These are phyloP conservation scores for Bacidia gigantensis DNA, from an alignment of 495 filamentous ascomycete species.

Conservation along the genomic window DNA sequence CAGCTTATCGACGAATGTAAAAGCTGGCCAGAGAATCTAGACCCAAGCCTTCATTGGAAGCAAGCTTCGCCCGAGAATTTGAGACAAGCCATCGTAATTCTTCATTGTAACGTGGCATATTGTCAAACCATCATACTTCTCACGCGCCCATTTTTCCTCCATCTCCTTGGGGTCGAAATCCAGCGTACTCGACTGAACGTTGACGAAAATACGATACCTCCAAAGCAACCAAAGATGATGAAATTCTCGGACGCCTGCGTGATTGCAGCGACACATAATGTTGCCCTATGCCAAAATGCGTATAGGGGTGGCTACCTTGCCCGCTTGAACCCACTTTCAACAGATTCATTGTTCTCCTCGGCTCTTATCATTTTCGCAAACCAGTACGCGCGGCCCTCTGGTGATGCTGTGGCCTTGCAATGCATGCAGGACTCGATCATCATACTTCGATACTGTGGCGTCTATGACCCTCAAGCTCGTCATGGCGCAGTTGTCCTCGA, in stretches of 20 bases:
- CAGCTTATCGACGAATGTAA: constrained; percentile 47
- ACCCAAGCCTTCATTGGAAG: constrained; percentile 31
- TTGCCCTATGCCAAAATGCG: constrained; percentile 46
- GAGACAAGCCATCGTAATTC: constrained; percentile 45
- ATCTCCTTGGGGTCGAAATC: constrained; percentile 34
- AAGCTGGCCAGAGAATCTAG: constrained; percentile 33
- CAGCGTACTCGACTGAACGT: constrained; percentile 23
- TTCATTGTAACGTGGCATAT: constrained; percentile 58
- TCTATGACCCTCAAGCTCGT: constrained; percentile 49
- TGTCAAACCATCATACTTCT: constrained; percentile 63
- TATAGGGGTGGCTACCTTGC: constrained; percentile 47
- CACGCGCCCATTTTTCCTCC: constrained; percentile 52
- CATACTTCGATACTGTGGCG: constrained; percentile 47
- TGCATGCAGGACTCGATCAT: constrained; percentile 45
- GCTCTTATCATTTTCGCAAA: constrained; percentile 55
- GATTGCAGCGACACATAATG: constrained; percentile 49
- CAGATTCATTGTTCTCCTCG: constrained; percentile 62
- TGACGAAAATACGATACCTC: constrained; percentile 17
- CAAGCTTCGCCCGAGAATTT: constrained; percentile 33
- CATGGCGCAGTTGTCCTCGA: constrained; percentile 49
- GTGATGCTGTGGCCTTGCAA: constrained; percentile 37
- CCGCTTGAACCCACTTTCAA: constrained; percentile 51
- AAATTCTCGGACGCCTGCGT: constrained; percentile 59
- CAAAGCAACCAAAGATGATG: constrained; percentile 35
- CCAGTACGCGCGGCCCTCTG: constrained; percentile 52